Evolutionary conservation across 2,329 filamentous ascomycete species (phyloP), one percentile per base, ranked within the genome.

Genomic region (Clonostachys rhizophaga): DNA sequence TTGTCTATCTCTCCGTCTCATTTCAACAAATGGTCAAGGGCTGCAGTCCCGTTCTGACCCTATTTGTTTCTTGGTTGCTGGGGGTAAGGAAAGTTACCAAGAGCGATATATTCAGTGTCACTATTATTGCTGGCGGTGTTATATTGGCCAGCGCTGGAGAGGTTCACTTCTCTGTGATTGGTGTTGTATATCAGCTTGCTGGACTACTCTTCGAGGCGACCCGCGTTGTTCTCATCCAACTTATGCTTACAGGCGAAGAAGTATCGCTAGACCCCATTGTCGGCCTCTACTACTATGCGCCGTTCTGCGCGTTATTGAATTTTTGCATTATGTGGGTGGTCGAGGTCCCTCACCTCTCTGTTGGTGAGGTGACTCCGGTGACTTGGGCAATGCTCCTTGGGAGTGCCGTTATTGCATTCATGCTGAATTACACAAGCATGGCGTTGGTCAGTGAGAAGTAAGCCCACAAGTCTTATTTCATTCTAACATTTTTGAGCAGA

Each of bases 201-300:
- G 89, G 88, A 54, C 87, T 91, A 54, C 63, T 86, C 44, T 92
- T 91, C 60, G 89, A 95, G 71, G 88, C 89, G 40, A 77, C 88
- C 51, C 84, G 89, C 50, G 72, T 94, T 52, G 85, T 91, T 68
- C 89, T 95, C 87, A 88, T 94, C 48, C 86, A 95, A 70, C 83
- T 86, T 50, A 76, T 95, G 57, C 80, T 95, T 45, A 88, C 83
- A 61, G 84, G 78, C 34, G 78, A 86, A 44, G 87, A 90, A 40
- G 65, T 87, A 70, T 89, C 89, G 73, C 94, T 95, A 89, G 88
- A 94, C 60, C 89, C 89, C 35, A 78, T 95, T 34, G 89, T 94
- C 51, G 89, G 87, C 34, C 78, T 95, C 18, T 95, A 95, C 76
- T 95, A 95, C 74, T 95, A 89, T 62, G 90, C 89, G 1, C 89